phyloP scores from a whole-genome alignment of 1,284 basidiomycete genomes.

The Melampsora occidentalis region DNA sequence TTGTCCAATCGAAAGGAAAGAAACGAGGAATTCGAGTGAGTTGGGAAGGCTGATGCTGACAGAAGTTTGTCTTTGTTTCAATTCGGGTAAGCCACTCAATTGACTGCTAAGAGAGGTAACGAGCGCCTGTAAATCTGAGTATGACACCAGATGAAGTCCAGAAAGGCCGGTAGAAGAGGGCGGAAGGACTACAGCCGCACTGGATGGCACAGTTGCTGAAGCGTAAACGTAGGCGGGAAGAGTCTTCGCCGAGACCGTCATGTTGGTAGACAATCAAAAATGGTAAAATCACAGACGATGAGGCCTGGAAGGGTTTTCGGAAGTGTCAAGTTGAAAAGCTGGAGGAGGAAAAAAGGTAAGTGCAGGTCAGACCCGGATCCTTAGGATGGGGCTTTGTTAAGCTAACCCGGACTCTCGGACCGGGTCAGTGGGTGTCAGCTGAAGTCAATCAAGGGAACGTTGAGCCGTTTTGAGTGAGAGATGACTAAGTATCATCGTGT shows the following conservation, averaged over 20 bases:
- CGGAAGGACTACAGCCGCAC: not conserved
- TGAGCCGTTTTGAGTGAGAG: too few relatives aligned
- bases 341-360: too few relatives aligned
- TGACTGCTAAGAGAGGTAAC: not conserved
- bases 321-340: too few relatives aligned
- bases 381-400: too few relatives aligned
- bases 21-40: slow-evolving; percentile 36
- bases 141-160: slow-evolving; percentile 1
- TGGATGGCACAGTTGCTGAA: not conserved
- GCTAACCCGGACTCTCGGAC: too few relatives aligned
- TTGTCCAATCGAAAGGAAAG: slow-evolving; percentile 33
- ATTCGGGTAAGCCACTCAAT: slow-evolving; percentile 1
- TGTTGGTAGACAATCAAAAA: not conserved
- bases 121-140: slow-evolving; percentile 1
- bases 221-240: slow-evolving; percentile 7
- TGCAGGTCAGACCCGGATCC: too few relatives aligned
- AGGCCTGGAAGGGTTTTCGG: not conserved
- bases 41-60: slow-evolving; percentile 36
- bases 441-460: too few relatives aligned
- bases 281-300: not conserved
- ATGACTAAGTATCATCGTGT: too few relatives aligned
- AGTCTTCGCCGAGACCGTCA: not conserved
- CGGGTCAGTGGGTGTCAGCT: too few relatives aligned
- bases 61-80: slow-evolving; percentile 17
- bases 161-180: not conserved